Base-by-base conservation (phyloP, 2,329 filamentous ascomycete species). In the Capronia epimyces region DNA sequence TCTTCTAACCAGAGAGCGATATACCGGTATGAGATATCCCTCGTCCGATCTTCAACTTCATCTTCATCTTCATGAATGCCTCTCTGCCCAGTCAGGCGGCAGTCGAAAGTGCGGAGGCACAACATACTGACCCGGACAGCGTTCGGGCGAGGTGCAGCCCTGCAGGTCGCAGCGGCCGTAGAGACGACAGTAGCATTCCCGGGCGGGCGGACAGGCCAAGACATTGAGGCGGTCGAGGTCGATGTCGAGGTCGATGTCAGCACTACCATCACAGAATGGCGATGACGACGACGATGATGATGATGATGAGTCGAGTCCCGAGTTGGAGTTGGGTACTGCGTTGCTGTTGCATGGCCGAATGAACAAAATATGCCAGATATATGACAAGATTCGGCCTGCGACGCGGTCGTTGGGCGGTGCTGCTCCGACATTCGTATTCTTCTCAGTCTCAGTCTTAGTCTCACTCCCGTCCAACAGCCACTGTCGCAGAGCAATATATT, bases 401-500 rank as follows among this genome's bases (percentile, higher is more conserved):
- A 72, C 65, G 2, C 63, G 62, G 46, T 75, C 73, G 59, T 75
- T 71, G 1, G 52, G 50, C 6, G 69, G 71, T 21, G 71, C 70
- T 16, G 64, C 63, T 13, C 61, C 59, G 3, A n/a, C 27, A n/a
- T 52, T 53, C 20, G 48, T 22, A 18, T 13, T 16, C 22, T n/a
- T 16, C n/a, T 12, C n/a, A 3, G 13, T 10, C 25, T 37, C 4
- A 36, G 8, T 25, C 36, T 47, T 2, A 39, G 42, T 27, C 45
- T 54, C 18, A 51, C 52, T 27, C 40, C 61, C 65, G 60, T 76
- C 73, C 6, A 76, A 63, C 27, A 81, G 63, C 78, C 78, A 81
- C 55, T 78, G 72, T 31, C 77, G 67, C 46, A 80, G 64, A 20
- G 75, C 75, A 12, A 75, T 59, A 58, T 79, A 79, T 56, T 79